phyloP scores from a whole-genome alignment of 352 stramenopile species.

The Pythium vanterpoolii region DNA sequence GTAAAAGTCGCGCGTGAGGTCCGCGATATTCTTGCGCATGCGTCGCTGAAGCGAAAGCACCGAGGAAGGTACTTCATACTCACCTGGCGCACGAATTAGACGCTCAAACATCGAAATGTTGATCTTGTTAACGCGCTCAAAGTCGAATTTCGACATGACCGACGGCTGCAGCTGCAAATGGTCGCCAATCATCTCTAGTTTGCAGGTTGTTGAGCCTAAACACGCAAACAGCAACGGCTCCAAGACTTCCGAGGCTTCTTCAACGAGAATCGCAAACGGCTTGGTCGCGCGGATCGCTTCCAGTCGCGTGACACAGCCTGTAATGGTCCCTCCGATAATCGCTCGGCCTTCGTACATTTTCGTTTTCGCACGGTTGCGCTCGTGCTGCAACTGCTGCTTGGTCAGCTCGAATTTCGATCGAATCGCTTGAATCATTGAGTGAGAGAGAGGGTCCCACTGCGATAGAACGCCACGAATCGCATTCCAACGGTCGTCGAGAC shows the following conservation, averaged over 20 bases:
- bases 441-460: constrained; percentile 25
- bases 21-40: constrained; percentile 87
- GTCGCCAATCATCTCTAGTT: constrained; percentile 89
- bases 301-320: constrained; percentile 77
- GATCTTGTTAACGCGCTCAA: constrained; percentile 82
- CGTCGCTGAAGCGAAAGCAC: constrained; percentile 84
- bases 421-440: constrained; percentile 27
- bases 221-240: constrained; percentile 86
- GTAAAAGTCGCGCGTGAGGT: constrained; percentile 84
- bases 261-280: constrained; percentile 83
- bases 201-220: constrained; percentile 76
- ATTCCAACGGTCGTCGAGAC: constrained; percentile 54
- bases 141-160: constrained; percentile 84
- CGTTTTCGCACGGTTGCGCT: constrained; percentile 63
- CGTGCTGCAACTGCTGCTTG: constrained; percentile 54
- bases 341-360: constrained; percentile 80
- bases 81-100: constrained; percentile 66
- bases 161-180: constrained; percentile 83
- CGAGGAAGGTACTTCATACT: constrained; percentile 64
- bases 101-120: constrained; percentile 89
- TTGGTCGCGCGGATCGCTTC: constrained; percentile 81
- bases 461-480: constrained; percentile 30
- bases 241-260: constrained; percentile 87
- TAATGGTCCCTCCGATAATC: constrained; percentile 86
- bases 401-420: constrained; percentile 21